phyloP scores from a whole-genome alignment of 805 yeast genomes.

The Lipomyces mesembrius region DNA sequence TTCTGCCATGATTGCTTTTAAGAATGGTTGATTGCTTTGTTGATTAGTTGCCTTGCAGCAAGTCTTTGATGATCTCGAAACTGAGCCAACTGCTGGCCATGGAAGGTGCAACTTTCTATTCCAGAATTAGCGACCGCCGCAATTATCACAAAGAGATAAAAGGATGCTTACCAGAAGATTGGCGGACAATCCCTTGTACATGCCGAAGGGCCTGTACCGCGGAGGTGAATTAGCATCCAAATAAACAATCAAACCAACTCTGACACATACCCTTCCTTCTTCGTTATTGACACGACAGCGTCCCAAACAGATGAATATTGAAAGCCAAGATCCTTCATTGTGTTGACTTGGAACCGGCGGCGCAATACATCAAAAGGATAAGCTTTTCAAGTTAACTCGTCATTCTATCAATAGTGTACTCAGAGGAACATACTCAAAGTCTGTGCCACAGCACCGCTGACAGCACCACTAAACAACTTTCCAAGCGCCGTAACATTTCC shows the following conservation, averaged over 20 bases:
- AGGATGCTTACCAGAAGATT: constrained; percentile 36
- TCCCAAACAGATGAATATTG: constrained; percentile 75
- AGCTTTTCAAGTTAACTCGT: constrained; percentile 42
- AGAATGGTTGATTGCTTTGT: not conserved
- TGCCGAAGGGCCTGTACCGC: constrained; percentile 58
- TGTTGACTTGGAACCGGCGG: constrained; percentile 87
- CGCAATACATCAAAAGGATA: constrained; percentile 91
- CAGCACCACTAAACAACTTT: constrained; percentile 78
- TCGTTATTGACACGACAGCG: constrained; percentile 72
- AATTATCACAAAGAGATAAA: not conserved
- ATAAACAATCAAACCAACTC: not conserved
- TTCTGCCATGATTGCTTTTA: not conserved
- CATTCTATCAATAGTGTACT: not conserved
- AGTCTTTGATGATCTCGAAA: constrained; percentile 70
- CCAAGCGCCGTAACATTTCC: constrained; percentile 52
- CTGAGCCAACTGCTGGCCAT: constrained; percentile 96
- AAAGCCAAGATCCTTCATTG: constrained; percentile 82
- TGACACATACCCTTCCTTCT: constrained; percentile 62
- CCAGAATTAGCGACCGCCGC: not conserved
- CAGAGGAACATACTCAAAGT: constrained; percentile 55
- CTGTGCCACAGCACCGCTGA: constrained; percentile 88
- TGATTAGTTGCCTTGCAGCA: constrained; percentile 26
- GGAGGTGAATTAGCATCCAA: constrained; percentile 32
- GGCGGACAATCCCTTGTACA: constrained; percentile 57
- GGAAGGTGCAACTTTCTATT: constrained; percentile 85